Evolutionary conservation across 306 rosid genomes (phyloP).

Genomic region (Dicorynia guianensis): DNA sequence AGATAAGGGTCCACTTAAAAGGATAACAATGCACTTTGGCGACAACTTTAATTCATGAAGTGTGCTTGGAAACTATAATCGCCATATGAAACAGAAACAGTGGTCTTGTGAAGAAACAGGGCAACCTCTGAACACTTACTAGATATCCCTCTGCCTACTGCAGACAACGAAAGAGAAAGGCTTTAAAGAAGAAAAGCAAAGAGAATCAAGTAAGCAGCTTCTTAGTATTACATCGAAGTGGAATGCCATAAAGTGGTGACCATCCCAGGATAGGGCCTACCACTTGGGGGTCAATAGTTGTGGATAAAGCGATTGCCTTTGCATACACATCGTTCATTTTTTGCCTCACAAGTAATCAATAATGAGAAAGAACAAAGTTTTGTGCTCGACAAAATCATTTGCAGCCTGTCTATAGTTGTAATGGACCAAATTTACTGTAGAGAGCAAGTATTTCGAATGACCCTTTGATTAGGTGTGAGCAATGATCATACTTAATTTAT

Average conservation of each 20-base stretch:
- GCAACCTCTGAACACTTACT: too few species aligned
- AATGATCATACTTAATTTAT: background rate
- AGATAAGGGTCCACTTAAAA: too few species aligned
- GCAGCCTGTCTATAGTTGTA: slow-evolving; percentile 40
- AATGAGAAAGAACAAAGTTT: slow-evolving; percentile 44
- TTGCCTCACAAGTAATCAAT: slow-evolving; percentile 49
- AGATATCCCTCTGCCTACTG: background rate
- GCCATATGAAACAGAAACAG: too few species aligned
- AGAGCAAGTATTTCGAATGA: slow-evolving; percentile 31
- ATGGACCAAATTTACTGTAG: slow-evolving; percentile 46
- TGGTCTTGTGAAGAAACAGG: too few species aligned
- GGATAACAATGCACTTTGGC: background rate
- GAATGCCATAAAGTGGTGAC: slow-evolving; percentile 17
- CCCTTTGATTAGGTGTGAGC: slow-evolving; percentile 26
- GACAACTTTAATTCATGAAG: background rate
- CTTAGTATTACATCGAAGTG: slow-evolving; percentile 4
- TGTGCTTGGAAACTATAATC: too few species aligned
- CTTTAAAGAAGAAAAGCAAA: background rate
- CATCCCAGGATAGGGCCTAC: slow-evolving; percentile 50
- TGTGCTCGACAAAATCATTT: slow-evolving; percentile 78
- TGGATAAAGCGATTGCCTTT: slow-evolving; percentile 37
- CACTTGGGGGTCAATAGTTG: slow-evolving; percentile 52
- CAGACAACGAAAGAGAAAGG: slow-evolving; percentile 1
- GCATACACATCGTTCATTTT: slow-evolving; percentile 36
- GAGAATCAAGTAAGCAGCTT: background rate